Conservation (phyloP, 2,329 filamentous ascomycete species). For the Aspergillus hiratsukae region DNA sequence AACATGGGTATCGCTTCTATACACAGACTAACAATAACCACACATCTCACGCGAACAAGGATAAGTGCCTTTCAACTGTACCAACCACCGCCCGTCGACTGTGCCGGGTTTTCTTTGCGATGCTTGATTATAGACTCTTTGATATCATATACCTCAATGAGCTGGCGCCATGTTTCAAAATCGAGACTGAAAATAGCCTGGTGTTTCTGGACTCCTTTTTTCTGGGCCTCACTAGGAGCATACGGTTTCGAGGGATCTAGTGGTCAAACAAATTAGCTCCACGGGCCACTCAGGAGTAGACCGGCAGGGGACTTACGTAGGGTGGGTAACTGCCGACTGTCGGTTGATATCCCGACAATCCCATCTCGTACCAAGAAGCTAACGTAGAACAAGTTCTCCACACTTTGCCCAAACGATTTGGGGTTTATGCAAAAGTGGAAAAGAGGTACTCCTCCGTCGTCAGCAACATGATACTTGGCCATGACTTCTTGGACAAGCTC, state of each 20-base stretch:
- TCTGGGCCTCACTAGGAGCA: constrained; percentile 44
- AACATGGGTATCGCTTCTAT: constrained; percentile 15
- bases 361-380: constrained; percentile 92
- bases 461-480: constrained; percentile 60
- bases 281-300: background rate
- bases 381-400: constrained; percentile 96
- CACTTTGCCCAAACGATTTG: constrained; percentile 82
- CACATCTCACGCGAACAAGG: background rate
- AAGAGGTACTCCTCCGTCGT: constrained; percentile 68
- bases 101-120: constrained; percentile 57
- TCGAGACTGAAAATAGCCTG: constrained; percentile 89
- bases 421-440: constrained; percentile 91
- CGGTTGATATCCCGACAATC: constrained; percentile 66
- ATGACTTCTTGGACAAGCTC: constrained; percentile 51
- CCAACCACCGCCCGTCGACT: constrained; percentile 58
- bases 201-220: constrained; percentile 61
- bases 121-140: constrained; percentile 80
- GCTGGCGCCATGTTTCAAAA: constrained; percentile 73
- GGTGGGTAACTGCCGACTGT: constrained; percentile 70
- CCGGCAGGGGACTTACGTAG: constrained; percentile 57
- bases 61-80: constrained; percentile 48
- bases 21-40: background rate
- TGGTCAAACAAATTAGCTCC: constrained; percentile 1
- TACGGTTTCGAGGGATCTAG: constrained; percentile 44
- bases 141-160: constrained; percentile 73